Evolutionary conservation across 1,139 yeast species (phyloP), one percentile per base, ranked within the genome.

Genomic region (Zygoascus meyerae): DNA sequence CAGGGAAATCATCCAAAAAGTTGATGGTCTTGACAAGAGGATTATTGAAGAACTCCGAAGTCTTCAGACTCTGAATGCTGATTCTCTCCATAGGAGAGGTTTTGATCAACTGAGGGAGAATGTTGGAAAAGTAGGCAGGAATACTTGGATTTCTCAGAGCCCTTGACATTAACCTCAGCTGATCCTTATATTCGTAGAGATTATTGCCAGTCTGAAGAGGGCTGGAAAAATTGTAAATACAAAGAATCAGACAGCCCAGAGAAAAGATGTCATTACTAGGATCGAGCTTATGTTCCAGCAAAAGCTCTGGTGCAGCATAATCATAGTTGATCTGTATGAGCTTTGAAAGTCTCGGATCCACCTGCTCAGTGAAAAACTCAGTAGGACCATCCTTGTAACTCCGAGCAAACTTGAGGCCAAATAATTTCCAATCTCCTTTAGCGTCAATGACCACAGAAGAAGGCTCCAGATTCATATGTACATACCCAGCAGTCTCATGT

Each of bases 361-460:
- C 75, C 44, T 80, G 78, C 64, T 83, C 81, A 44, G 82, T 67
- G 55, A 72, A 81, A 55, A 70, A 81, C 48, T 77, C 81, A 11
- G 38, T 32, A 6, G 55, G 55, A 4, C 26, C 26, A 28, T 63
- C 80, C 15, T 60, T 58, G 40, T 51, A 58, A 33, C 51, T 56
- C 40, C 63, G 62, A 26, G 86, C 64, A 56, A 83, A 83, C 43
- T 77, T 77, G 53, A 85, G 74, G 0, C 97, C 97, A 7, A 84
- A 77, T 2, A 92, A 64, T 64, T 90, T 92, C 97, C 97, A 94
- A 65, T 92, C 98, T 1, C 95, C 94, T 55, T 84, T 89, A 36
- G 79, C 81, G 55, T 85, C 90, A 21, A 92, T 75, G 51, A 83
- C 77, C 1, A 92, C 72, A 0, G 95, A 79, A 11, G 77, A 70